Conservation (phyloP, 2,329 filamentous ascomycete genomes). For the Ophiosphaerella narmari region DNA sequence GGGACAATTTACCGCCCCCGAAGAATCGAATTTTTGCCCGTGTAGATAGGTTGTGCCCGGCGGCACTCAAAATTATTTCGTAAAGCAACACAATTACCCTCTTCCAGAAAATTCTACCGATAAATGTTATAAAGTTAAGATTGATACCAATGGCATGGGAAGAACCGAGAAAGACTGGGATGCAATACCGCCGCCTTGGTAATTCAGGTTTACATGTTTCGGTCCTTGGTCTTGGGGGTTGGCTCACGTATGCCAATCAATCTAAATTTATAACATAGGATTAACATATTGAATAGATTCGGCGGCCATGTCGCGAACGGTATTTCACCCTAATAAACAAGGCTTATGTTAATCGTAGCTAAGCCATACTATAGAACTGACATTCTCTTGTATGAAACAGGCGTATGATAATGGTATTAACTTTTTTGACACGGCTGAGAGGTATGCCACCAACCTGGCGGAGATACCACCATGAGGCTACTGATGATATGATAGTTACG, state of each 20-base stretch:
- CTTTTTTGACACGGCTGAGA: constrained; percentile 36
- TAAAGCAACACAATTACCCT: no score
- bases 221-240: constrained; percentile 66
- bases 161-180: constrained; percentile 39
- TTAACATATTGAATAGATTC: constrained; percentile 18
- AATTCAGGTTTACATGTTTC: constrained; percentile 76
- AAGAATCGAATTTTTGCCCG: no score
- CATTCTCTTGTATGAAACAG: constrained; percentile 59
- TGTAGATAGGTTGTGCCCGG: no score
- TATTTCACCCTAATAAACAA: constrained; percentile 24
- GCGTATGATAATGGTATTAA: constrained; percentile 61
- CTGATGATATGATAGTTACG: constrained; percentile 39
- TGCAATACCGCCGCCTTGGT: constrained; percentile 70
- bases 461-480: no score
- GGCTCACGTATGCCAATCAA: constrained; percentile 62
- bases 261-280: not conserved
- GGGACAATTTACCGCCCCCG: not conserved
- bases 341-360: no score
- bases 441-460: not conserved
- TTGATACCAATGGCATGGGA: constrained; percentile 31
- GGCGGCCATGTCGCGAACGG: constrained; percentile 73
- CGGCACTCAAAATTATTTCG: no score
- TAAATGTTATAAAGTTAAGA: not conserved
- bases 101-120: no score
- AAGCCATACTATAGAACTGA: constrained; percentile 16